Percentiles rank a stretch among this genome's conserved stretches.
phyloP scores from a whole-genome alignment of 352 stramenopile genomes.

The Globisporangium spiculum region DNA sequence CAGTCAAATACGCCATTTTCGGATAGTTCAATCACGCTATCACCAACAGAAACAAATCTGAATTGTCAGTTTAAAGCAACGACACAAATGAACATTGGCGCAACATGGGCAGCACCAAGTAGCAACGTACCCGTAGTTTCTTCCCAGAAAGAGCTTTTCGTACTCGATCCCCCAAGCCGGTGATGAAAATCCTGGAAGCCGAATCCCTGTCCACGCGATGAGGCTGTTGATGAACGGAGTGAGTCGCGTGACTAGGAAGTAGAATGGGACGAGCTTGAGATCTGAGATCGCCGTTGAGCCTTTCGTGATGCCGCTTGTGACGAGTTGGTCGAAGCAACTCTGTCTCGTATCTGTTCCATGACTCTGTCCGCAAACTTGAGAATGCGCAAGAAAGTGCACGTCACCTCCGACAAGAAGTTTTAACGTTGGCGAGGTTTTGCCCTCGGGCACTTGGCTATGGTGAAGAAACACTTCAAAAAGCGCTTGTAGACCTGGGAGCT shows the following conservation, averaged over 20 bases:
- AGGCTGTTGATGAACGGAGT: constrained; percentile 27
- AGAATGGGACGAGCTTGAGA: constrained; percentile 53
- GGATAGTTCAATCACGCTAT: constrained; percentile 31
- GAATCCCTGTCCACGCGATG: constrained; percentile 19
- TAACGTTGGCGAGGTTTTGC: constrained; percentile 10
- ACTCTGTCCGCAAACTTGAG: constrained; percentile 33
- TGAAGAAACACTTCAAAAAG: constrained; percentile 38
- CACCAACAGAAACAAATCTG: neutral
- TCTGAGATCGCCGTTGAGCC: constrained; percentile 59
- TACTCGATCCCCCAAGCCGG: constrained; percentile 36
- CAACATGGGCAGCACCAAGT: neutral
- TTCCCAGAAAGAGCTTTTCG: constrained; percentile 46
- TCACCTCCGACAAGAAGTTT: constrained; percentile 59
- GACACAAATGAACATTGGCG: neutral
- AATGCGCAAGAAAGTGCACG: constrained; percentile 56
- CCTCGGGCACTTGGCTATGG: constrained; percentile 17
- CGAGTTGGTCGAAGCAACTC: constrained; percentile 53
- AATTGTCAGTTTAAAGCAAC: neutral
- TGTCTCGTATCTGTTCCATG: neutral
- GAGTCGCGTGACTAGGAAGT: constrained; percentile 42
- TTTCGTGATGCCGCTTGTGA: constrained; percentile 62
- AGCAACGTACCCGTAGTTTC: constrained; percentile 57
- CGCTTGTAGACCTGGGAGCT: constrained; percentile 29
- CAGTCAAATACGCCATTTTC: constrained; percentile 33
- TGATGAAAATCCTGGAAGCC: constrained; percentile 3